phyloP scores from a whole-genome alignment of 2,329 filamentous ascomycete species.

The Davidsoniella virescens region DNA sequence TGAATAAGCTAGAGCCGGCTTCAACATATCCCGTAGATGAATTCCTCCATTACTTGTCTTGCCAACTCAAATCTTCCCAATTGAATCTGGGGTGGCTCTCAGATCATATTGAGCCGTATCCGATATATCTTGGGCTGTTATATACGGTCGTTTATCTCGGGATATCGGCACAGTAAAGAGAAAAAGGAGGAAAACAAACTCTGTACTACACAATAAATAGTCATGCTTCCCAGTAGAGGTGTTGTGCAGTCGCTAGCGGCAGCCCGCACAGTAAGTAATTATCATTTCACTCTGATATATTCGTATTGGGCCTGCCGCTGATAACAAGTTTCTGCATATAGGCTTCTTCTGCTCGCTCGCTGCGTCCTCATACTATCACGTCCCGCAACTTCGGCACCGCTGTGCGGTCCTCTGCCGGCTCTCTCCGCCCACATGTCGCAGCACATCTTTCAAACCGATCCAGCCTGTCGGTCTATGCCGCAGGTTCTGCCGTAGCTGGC shows the following conservation, averaged over 20 bases:
- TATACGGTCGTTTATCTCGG: too few relatives aligned
- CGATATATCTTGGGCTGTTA: too few relatives aligned
- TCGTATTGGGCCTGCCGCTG: background rate
- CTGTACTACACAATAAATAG: conserved; percentile 15
- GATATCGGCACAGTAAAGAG: too few relatives aligned
- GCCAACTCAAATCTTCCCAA: too few relatives aligned
- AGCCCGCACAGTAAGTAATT: conserved; percentile 19
- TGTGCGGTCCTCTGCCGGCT: background rate
- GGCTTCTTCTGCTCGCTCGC: conserved; percentile 1
- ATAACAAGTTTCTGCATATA: background rate
- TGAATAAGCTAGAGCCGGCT: background rate
- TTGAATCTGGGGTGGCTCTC: too few relatives aligned
- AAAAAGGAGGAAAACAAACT: background rate
- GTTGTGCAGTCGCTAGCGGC: conserved; percentile 25
- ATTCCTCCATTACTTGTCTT: background rate
- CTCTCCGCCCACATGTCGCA: conserved; percentile 7
- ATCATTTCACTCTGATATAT: background rate
- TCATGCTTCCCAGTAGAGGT: conserved; percentile 31
- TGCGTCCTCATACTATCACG: background rate
- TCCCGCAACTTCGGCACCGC: conserved; percentile 9
- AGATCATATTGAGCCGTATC: too few relatives aligned
- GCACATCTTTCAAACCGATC: background rate
- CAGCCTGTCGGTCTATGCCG: conserved; percentile 1
- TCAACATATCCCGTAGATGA: too few relatives aligned
- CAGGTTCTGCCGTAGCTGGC: conserved; percentile 12